phyloP scores from a whole-genome alignment of 768 basidiomycete species.

The Rhodosporidiobolus odoratus region DNA sequence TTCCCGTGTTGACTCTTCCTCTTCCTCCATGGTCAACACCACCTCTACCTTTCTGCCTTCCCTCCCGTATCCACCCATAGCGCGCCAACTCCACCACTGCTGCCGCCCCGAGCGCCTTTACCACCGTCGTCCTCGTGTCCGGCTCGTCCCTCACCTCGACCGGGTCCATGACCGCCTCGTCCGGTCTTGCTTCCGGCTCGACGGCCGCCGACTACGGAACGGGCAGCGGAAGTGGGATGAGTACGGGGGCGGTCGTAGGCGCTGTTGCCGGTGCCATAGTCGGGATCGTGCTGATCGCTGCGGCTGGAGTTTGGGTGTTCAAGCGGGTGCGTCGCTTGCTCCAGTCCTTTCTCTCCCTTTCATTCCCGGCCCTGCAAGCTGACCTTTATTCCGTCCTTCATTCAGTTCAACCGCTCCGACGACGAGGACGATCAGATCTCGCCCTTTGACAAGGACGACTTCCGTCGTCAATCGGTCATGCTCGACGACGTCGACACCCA shows the following conservation, averaged over 20 bases:
- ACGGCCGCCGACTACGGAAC: slow-evolving; percentile 51
- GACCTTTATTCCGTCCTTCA: too few relatives aligned
- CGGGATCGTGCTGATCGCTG: slow-evolving; percentile 24
- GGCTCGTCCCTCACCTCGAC: slow-evolving; percentile 6
- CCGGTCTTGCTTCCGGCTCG: slow-evolving; percentile 51
- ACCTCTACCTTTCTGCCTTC: too few relatives aligned
- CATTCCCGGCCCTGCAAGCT: too few relatives aligned
- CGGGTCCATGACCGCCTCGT: slow-evolving; percentile 2
- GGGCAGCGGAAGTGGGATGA: slow-evolving; percentile 55
- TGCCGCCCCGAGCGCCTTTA: slow-evolving; percentile 4
- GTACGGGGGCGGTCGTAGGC: slow-evolving; percentile 52
- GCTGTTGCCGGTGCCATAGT: slow-evolving; percentile 30
- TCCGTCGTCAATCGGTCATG: slow-evolving; percentile 27
- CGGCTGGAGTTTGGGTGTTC: slow-evolving; percentile 23
- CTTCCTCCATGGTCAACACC: background rate
- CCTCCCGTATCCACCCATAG: background rate
- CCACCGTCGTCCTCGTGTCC: slow-evolving; percentile 17
- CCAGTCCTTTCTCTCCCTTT: background rate
- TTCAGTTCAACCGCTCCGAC: slow-evolving; percentile 1
- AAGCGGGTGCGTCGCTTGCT: background rate
- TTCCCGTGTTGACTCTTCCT: too few relatives aligned
- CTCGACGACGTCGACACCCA: slow-evolving; percentile 30
- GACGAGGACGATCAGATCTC: slow-evolving; percentile 29
- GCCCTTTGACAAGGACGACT: slow-evolving; percentile 38
- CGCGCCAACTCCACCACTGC: background rate